Evolutionary conservation across 1,284 basidiomycete genomes (phyloP), one percentile per base, ranked within the genome.

Genomic region (Ganoderma leucocontextum): DNA sequence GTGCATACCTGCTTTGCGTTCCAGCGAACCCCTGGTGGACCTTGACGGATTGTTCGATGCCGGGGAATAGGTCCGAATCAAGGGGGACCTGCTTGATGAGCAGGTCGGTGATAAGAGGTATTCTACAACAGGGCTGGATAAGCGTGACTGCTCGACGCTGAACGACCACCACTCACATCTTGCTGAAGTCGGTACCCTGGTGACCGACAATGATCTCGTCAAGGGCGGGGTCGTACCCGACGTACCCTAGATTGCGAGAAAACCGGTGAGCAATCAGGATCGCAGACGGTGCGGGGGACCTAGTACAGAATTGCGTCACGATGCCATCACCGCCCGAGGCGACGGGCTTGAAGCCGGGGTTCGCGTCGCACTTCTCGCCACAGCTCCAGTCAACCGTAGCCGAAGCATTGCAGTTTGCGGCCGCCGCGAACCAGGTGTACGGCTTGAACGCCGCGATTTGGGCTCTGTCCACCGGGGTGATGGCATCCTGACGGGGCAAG

Each of bases 21-120:
- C 81, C 73, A 2, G 71, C 77, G 76, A 90, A 91, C 9, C 89
- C 88, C n/a, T 74, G 76, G 74, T 91, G 89, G 0, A 85, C 86
- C 68, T 81, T 52, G 29, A 90, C 80, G 7, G 73, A 70, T 0
- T 79, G 75, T 29, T 80, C 73, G 44, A 89, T 64, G 0, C 85
- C 85, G 12, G 88, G 88, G 79, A 91, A 91, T 15, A 89, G 77
- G 0, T 76, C 76, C 1, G 82, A 47, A 70, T 85, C 79, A 38
- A 83, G 76, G 1, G 68, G 68, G 3, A 70, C 74, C 49, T 85
- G 72, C 70, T 81, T 74, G 71, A 88, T 75, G 60, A 87, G 80
- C 0, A 77, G 76, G 72, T 91, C 88, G 7, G 86, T 77, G 76
- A 38, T 80, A 60, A 35, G 75, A 52, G 57, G 79, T 13, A 75